Evolutionary conservation across 2,329 filamentous ascomycete genomes (phyloP).

Genomic region (Diaporthe eres): DNA sequence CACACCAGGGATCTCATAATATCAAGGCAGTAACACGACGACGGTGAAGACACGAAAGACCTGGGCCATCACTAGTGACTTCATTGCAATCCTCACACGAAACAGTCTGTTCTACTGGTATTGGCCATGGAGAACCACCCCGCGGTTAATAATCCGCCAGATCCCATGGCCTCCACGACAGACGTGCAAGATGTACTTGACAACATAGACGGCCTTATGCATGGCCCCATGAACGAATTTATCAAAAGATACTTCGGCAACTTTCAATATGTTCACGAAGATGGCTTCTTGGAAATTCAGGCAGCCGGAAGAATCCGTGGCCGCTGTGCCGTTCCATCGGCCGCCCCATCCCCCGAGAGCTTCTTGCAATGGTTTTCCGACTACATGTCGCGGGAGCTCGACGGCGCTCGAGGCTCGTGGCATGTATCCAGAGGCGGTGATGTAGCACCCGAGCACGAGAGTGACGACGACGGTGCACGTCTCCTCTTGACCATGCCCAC

Average conservation of each 20-base stretch:
- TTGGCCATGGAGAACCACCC: neutral
- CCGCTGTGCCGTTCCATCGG: neutral
- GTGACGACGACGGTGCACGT: neutral
- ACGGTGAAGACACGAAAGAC: neutral
- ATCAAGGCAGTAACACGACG: neutral
- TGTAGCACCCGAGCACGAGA: neutral
- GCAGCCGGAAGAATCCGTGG: neutral
- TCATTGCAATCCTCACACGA: neutral
- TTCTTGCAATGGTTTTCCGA: slow-evolving; percentile 1
- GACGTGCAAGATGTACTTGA: neutral
- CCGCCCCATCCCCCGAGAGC: neutral
- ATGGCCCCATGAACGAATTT: neutral
- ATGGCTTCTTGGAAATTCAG: neutral
- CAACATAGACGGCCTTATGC: neutral
- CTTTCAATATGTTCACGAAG: neutral
- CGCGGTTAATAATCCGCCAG: neutral
- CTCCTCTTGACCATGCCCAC: neutral
- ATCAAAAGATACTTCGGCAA: neutral
- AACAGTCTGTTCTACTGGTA: neutral
- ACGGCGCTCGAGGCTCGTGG: neutral
- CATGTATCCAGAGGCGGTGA: neutral
- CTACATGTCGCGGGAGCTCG: neutral
- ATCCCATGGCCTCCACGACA: neutral
- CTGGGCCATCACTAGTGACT: neutral
- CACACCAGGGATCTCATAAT: too few relatives aligned